Base-by-base conservation (phyloP, 2,329 filamentous ascomycete genomes). In the Claviceps monticola region DNA sequence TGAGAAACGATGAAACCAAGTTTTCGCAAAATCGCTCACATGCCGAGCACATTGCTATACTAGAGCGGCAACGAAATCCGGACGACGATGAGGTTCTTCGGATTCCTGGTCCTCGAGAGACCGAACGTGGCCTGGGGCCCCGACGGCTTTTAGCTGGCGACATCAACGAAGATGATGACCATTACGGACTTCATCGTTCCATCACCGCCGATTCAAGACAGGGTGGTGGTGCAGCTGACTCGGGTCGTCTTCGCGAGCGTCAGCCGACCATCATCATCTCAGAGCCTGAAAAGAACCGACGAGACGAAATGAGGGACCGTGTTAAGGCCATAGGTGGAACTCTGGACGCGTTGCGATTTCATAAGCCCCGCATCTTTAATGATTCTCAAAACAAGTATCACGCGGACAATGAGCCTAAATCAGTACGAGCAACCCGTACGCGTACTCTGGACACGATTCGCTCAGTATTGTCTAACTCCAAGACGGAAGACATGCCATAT, bases 31-130 rank as follows among this genome's bases (percentile, higher is more conserved):
- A 78, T 0, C 59, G 62, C 38, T 73, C 76, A 37, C 75, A 85
- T 45, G 85, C 88, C 51, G 84, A 90, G 55, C 88, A 95, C 61
- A 94, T 96, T 61, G 86, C 86, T 5, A 93, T 97, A 60, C 66
- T 96, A 14, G 82, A 95, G 64, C 83, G 85, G 36, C 91, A 96
- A 64, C 80, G 89, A 39, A 84, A 87, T 52, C 80, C 82, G 55
- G 83, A 86, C 52, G 83, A 81, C 45, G 82, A 81, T 45, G 82
- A 83, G 37, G 81, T 89, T 0, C 71, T 97, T 44, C 84, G 88
- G 42, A 97, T 98, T 59, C 93, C 93, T 0, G 90, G 90, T 19
- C 93, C 93, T 1, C 76, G 90, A 59, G 93, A 97, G 62, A 90
- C 85, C 48, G 93, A 98, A 60, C 80, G 81, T 49, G 93, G 91